Base-by-base conservation (phyloP, 257 asterid genomes). In the Lycium barbarum region DNA sequence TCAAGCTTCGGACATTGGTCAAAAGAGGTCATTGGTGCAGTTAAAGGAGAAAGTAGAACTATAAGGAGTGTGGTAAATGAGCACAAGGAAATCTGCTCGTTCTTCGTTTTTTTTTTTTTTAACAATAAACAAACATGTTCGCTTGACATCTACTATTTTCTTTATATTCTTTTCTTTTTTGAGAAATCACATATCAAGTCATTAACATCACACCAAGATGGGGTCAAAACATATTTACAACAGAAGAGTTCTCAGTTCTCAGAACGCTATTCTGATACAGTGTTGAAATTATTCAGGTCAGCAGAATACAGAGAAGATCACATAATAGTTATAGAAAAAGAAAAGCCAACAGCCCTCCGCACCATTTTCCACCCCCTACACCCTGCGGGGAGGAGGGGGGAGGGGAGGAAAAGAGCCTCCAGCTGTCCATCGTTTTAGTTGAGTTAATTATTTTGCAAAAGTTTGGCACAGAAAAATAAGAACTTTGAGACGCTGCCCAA, bases 181-280 rank as follows among this genome's bases (percentile, higher is more conserved):
- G 11, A 45, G 80, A 72, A 72, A 72, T 72, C 59, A 43, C n/a
- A 74, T 74, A 74, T 49, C 11, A 74, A 49, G 49, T 51, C 62
- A 49, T 22, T 7, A 74, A 74, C 17, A 74, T 7, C 62, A 51
- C 22, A 83, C 80, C 40, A 72, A 66, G 83, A 65, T 84, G 70
- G 18, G 54, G 70, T 74, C 87, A 88, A 84, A 83, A 83, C 82
- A 43, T 51, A 65, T 18, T 53, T 51, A 51, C 61, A 49, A 51
- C 62, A 51, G 6, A 76, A 76, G 63, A 51, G 81, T 17, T 33
- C 82, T 26, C 26, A 22, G 51, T 76, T 51, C 82, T 22, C 62
- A 51, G 49, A 67, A 76, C 6, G 14, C 9, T 26, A 22, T 49
- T 26, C 6, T 51, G 22, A 76, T 49, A 6, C 13, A 76, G 47